Evolutionary conservation across 2,329 filamentous ascomycete genomes (phyloP).

Genomic region (Bipolaris zeicola): DNA sequence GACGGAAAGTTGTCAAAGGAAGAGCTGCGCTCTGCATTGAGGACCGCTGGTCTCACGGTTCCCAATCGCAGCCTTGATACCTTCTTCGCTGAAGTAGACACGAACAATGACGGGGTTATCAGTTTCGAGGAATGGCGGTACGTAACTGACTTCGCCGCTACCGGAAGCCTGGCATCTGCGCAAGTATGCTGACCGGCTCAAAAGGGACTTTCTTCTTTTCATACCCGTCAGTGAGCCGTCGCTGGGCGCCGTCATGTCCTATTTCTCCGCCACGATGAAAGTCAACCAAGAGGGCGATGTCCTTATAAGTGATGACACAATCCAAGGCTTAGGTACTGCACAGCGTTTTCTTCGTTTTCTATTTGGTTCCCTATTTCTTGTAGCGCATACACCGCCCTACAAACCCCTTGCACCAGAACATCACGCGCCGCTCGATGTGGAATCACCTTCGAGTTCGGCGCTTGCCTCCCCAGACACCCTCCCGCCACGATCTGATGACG

Average conservation of each 20-base stretch:
- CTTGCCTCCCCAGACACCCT: conserved; percentile 37
- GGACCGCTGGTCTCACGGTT: conserved; percentile 76
- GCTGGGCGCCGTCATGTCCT: conserved; percentile 82
- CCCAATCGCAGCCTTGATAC: conserved; percentile 76
- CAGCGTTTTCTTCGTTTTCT: conserved; percentile 70
- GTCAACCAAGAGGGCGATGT: conserved; percentile 95
- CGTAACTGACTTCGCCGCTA: conserved; percentile 38
- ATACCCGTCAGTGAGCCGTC: conserved; percentile 73
- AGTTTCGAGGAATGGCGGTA: conserved; percentile 97
- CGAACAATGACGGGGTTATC: conserved; percentile 84
- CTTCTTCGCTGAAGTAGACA: conserved; percentile 90
- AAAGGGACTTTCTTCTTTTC: conserved; percentile 87
- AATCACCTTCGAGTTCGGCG: conserved; percentile 27
- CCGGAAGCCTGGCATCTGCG: not conserved
- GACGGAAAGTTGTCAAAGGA: conserved; percentile 85
- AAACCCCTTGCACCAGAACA: conserved; percentile 32
- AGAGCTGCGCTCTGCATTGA: conserved; percentile 82
- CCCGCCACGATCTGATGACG: conserved; percentile 45
- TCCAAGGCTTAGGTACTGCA: conserved; percentile 92
- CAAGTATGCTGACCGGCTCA: conserved; percentile 20
- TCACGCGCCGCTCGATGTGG: conserved; percentile 36
- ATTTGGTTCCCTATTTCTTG: conserved; percentile 75
- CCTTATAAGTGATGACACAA: conserved; percentile 84
- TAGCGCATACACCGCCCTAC: conserved; percentile 60
- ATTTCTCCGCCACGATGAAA: conserved; percentile 87